These are phyloP conservation scores for Umbilicaria muhlenbergii DNA, from an alignment of 495 filamentous ascomycete genomes.

Conservation along the genomic window DNA sequence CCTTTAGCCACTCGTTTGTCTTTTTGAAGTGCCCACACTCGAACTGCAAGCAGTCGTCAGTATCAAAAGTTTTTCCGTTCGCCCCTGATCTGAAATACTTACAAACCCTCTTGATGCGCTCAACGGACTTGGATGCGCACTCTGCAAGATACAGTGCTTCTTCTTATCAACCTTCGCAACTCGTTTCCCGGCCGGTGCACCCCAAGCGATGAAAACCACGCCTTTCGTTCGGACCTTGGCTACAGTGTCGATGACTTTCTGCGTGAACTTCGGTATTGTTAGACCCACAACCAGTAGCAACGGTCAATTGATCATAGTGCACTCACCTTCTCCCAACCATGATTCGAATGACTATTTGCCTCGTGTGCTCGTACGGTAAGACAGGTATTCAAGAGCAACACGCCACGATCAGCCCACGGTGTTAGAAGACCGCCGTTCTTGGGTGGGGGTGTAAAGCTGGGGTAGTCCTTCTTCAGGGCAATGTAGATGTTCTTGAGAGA, in stretches of 20 bases:
- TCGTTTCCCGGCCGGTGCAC: slow-evolving; percentile 59
- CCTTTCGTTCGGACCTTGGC: slow-evolving; percentile 55
- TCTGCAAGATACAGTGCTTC: slow-evolving; percentile 66
- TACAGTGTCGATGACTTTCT: slow-evolving; percentile 76
- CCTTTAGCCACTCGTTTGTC: slow-evolving; percentile 76
- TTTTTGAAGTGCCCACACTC: slow-evolving; percentile 74
- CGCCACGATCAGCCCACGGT: slow-evolving; percentile 85
- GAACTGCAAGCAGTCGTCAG: slow-evolving; percentile 34
- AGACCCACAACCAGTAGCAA: no score
- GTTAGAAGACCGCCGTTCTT: slow-evolving; percentile 66
- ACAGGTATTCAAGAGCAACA: slow-evolving; percentile 83
- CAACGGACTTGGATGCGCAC: slow-evolving; percentile 81
- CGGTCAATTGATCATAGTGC: no score
- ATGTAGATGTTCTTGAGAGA: slow-evolving; percentile 87
- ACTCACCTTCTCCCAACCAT: slow-evolving; percentile 58
- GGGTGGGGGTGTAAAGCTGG: slow-evolving; percentile 55
- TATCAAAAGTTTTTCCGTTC: not conserved
- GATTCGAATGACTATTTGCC: slow-evolving; percentile 63
- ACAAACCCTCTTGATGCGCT: slow-evolving; percentile 66
- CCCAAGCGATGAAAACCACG: slow-evolving; percentile 94
- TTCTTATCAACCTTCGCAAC: slow-evolving; percentile 50
- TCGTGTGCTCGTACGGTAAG: slow-evolving; percentile 81
- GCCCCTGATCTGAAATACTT: slow-evolving; percentile 9
- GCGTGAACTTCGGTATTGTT: slow-evolving; percentile 43
- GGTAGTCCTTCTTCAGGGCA: slow-evolving; percentile 73